Percentiles rank a stretch among this genome's conserved stretches.
Evolutionary conservation across 805 yeast genomes (phyloP).

Genomic region (Ogataea corticis): DNA sequence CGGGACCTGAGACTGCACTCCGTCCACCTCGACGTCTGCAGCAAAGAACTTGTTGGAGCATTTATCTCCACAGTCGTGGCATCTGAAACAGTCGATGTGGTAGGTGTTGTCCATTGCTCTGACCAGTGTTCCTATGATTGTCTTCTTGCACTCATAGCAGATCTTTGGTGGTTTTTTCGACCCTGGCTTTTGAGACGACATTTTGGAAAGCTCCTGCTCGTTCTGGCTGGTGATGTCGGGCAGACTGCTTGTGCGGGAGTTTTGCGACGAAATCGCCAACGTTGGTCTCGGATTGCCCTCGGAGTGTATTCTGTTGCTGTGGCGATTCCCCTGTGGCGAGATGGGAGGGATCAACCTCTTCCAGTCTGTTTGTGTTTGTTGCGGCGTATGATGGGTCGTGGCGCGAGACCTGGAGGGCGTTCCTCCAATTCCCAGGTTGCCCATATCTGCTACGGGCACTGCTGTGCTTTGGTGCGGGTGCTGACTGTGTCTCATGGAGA

Average conservation of each 20-base stretch:
- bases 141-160: conserved; percentile 54
- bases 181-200: conserved; percentile 6
- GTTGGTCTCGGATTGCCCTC: background rate
- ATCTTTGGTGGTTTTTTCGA: conserved; percentile 33
- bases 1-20: conserved; percentile 47
- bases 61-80: conserved; percentile 78
- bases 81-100: conserved; percentile 86
- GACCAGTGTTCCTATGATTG: conserved; percentile 74
- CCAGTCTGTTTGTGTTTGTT: background rate
- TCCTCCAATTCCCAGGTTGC: background rate
- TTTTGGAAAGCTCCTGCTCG: conserved; percentile 4
- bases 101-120: conserved; percentile 78
- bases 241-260: conserved; percentile 15
- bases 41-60: conserved; percentile 92
- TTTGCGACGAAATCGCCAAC: background rate
- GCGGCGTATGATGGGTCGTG: background rate
- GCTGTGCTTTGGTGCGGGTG: background rate
- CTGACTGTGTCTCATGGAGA: conserved; percentile 3
- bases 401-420: background rate
- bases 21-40: conserved; percentile 46
- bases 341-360: conserved; percentile 1
- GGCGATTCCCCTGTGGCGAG: background rate
- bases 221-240: conserved; percentile 13
- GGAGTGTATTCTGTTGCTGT: background rate
- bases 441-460: conserved; percentile 8